Evolutionary conservation across 148 eudicot genomes (phyloP).

Genomic region (Heliosperma pusillum): DNA sequence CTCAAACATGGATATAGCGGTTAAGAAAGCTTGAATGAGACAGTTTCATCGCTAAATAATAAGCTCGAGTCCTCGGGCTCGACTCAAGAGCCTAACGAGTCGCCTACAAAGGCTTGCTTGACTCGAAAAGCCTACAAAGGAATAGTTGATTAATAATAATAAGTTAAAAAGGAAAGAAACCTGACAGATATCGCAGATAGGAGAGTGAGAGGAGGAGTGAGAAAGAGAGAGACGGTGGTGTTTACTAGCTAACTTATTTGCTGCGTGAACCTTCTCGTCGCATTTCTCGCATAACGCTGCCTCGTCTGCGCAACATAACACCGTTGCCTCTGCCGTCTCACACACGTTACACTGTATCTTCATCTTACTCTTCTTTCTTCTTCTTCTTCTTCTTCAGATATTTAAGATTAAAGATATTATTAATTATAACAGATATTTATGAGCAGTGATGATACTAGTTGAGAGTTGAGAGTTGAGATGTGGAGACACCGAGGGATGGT

Average conservation of each 20-base stretch:
- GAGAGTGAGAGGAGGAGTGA: conserved; percentile 48
- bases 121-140: no score
- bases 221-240: conserved; percentile 82
- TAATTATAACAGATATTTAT: not conserved
- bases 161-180: conserved; percentile 23
- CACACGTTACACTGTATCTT: conserved; percentile 98
- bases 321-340: conserved; percentile 72
- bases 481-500: not conserved
- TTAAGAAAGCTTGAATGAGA: no score
- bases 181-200: conserved; percentile 94
- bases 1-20: no score
- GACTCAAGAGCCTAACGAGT: no score
- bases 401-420: not conserved
- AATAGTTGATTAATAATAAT: not conserved
- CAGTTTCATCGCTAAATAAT: no score
- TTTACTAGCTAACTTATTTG: conserved; percentile 90
- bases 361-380: conserved; percentile 29
- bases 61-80: no score
- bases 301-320: conserved; percentile 60
- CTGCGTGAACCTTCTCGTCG: conserved; percentile 86
- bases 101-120: no score
- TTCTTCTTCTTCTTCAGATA: not conserved
- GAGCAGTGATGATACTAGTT: no score
- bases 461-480: not conserved
- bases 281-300: conserved; percentile 39